Base-by-base conservation (phyloP, 768 basidiomycete genomes). In the Ephemerocybe angulata region DNA sequence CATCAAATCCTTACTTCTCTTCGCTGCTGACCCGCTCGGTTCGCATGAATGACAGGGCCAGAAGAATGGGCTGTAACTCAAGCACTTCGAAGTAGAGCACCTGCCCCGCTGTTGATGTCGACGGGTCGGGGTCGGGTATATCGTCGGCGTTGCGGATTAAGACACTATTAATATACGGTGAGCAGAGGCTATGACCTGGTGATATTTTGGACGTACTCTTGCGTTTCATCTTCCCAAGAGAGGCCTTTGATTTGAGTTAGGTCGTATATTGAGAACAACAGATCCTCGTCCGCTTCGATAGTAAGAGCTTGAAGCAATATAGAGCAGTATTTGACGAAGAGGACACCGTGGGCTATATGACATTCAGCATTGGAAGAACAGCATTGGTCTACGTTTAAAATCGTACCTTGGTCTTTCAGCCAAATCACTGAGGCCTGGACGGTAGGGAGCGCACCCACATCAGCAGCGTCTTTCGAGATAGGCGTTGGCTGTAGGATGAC, bases 281-380 rank as follows among this genome's bases (percentile, higher is more conserved):
- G 85, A 70, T 98, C 97, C 71, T 99, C 97, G 65, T 99, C 97
- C n/a, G 90, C 82, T 65, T 98, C 94, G 15, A 99, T 85, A 0
- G 93, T 97, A 69, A 98, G 75, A 2, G 95, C 91, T 66, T 99
- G 97, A 15, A 99, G 74, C 13, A 99, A 73, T 50, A 98, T 82
- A 1, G 95, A 95, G 52, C 92, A 96, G 65, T 98, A 98, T 71
- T 98, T 98, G 74, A 99, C 80, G 68, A 97, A 98, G n/a, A 93
- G 70, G 8, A 99, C 97, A 17, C 97, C 97, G 60, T 98, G 97
- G n/a, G 88, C 97, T 99, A 49, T 49, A 7, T 58, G 29, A 30
- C 27, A 11, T 35, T 19, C 19, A 27, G 11, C 12, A 11, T 7
- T 43, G 19, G 33, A 12, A n/a, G 12, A 19, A 40, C 13, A 53